A percentile compares a stretch with the other conserved stretches of the same genome.
Evolutionary conservation across 176 grass and related monocot genomes (phyloP).

Genomic region (Carex myosuroides): DNA sequence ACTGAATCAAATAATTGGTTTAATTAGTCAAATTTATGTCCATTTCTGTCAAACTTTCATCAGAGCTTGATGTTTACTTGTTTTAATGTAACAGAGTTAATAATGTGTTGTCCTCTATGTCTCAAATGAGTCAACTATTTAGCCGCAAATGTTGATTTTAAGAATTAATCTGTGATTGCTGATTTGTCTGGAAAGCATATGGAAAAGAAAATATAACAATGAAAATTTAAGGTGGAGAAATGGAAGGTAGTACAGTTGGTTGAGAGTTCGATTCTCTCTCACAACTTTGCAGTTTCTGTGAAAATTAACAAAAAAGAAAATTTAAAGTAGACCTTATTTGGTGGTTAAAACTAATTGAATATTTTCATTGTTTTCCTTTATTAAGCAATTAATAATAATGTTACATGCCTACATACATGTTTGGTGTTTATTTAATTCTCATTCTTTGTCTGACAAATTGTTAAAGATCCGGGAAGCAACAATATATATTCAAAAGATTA

Average conservation of each 20-base stretch:
- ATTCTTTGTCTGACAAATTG: not conserved
- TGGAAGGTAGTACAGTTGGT: no score
- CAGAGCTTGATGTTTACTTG: conserved; percentile 19
- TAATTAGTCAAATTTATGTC: conserved; percentile 20
- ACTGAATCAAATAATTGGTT: conserved; percentile 27
- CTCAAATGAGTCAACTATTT: not conserved
- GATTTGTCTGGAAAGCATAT: not conserved
- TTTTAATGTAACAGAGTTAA: not conserved
- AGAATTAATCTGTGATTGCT: not conserved
- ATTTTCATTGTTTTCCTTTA: not conserved
- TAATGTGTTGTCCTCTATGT: not conserved
- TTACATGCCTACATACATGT: not conserved
- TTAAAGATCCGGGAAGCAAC: conserved; percentile 11
- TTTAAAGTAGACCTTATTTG: not conserved
- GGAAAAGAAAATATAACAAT: not conserved
- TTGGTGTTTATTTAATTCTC: not conserved
- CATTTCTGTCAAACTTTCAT: conserved; percentile 22
- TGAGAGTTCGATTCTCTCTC: no score
- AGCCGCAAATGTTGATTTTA: not conserved
- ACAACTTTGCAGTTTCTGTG: no score
- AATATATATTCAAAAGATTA: not conserved
- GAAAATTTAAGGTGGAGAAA: no score
- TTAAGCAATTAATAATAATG: not conserved
- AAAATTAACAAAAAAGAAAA: no score
- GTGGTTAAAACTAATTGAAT: conserved; percentile 3